Percentiles rank a stretch among this genome's conserved stretches.
These are phyloP conservation scores for Calocybe indica DNA, from an alignment of 768 basidiomycete genomes.

Conservation along the genomic window DNA sequence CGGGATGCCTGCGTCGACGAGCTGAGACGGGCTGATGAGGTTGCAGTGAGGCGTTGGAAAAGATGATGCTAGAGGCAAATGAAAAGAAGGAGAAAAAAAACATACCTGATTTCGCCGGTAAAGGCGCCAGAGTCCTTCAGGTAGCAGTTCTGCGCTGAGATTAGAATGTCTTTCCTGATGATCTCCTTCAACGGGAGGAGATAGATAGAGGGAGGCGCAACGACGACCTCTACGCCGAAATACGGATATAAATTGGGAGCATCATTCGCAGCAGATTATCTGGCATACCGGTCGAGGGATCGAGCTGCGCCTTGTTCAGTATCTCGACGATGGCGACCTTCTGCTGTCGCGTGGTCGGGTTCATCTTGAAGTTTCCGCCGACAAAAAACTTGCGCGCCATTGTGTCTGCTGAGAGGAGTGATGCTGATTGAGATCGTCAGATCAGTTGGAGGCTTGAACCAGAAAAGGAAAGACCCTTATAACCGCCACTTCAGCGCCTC, in stretches of 20 bases:
- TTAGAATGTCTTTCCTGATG: slow-evolving; percentile 61
- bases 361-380: slow-evolving; percentile 99
- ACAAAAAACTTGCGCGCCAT: slow-evolving; percentile 90
- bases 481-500: no score
- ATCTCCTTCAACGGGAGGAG: slow-evolving; percentile 64
- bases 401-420: slow-evolving; percentile 8
- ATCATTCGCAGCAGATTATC: no score
- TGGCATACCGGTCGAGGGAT: slow-evolving; percentile 64
- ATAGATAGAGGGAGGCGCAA: slow-evolving; percentile 89
- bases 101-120: slow-evolving; percentile 93
- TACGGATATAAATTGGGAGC: no score
- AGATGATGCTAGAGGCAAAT: background rate
- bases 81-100: background rate
- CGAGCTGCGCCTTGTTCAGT: slow-evolving; percentile 77
- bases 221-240: slow-evolving; percentile 70
- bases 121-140: slow-evolving; percentile 81
- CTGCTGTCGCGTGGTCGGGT: slow-evolving; percentile 62
- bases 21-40: slow-evolving; percentile 65
- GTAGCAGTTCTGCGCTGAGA: slow-evolving; percentile 92
- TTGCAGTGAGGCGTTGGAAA: background rate
- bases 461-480: no score
- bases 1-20: slow-evolving; percentile 79
- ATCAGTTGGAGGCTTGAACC: no score
- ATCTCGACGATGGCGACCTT: slow-evolving; percentile 59
- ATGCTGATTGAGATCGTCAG: background rate